Percentiles rank a stretch among this genome's conserved stretches.
These are phyloP conservation scores for Dactylonectria estremocensis DNA, from an alignment of 2,329 filamentous ascomycete genomes.

Conservation along the genomic window DNA sequence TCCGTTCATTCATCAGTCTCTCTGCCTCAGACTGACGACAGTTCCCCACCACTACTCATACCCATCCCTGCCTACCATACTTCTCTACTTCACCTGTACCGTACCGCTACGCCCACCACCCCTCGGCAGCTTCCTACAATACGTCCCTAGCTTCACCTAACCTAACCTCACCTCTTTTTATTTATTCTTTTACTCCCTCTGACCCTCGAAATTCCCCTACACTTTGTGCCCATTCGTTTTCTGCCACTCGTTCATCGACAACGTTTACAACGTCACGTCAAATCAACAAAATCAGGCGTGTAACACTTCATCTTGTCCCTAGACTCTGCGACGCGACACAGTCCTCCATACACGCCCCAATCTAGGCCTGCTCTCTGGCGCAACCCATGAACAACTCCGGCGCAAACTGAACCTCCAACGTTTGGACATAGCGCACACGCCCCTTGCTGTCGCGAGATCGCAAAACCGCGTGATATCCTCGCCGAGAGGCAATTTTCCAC, in stretches of 20 bases:
- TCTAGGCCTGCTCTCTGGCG: slow-evolving; percentile 21
- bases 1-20: slow-evolving; percentile 14
- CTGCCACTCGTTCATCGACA: slow-evolving; percentile 8
- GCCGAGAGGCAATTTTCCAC: slow-evolving; percentile 22
- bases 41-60: slow-evolving; percentile 29
- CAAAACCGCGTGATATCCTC: slow-evolving; percentile 22
- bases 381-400: slow-evolving; percentile 33
- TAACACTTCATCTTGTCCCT: slow-evolving; percentile 37
- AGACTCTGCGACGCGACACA: slow-evolving; percentile 25
- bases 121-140: slow-evolving; percentile 23
- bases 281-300: slow-evolving; percentile 38
- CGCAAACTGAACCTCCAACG: slow-evolving; percentile 2
- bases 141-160: slow-evolving; percentile 25
- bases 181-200: slow-evolving; percentile 19
- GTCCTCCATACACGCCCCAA: slow-evolving; percentile 7
- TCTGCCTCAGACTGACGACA: slow-evolving; percentile 32
- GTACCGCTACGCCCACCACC: slow-evolving; percentile 31
- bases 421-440: slow-evolving; percentile 27
- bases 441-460: slow-evolving; percentile 25
- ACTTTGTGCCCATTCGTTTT: slow-evolving; percentile 23
- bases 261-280: slow-evolving; percentile 23
- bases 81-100: slow-evolving; percentile 24
- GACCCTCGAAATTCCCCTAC: slow-evolving; percentile 14
- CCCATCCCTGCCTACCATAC: slow-evolving; percentile 31
- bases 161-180: slow-evolving; percentile 23